phyloP scores from a whole-genome alignment of 805 yeast genomes.

The Wickerhamomyces strasburgensis region DNA sequence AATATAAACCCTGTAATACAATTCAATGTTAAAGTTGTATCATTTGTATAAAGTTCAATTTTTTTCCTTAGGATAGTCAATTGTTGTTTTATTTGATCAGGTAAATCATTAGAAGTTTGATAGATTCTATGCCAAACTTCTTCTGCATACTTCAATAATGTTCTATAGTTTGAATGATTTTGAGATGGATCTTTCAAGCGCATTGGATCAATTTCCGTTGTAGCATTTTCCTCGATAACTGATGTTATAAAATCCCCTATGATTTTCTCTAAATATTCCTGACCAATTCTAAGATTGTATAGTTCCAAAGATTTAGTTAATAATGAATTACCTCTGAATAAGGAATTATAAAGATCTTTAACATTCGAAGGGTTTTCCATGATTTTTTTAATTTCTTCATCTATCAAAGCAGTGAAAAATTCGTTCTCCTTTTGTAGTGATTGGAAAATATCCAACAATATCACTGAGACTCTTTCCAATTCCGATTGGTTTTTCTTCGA shows the following conservation, averaged over 20 bases:
- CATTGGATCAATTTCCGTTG: constrained; percentile 78
- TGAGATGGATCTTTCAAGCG: constrained; percentile 36
- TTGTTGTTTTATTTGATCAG: constrained; percentile 58
- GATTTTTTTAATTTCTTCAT: constrained; percentile 46
- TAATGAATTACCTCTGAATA: constrained; percentile 83
- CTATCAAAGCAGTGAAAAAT: constrained; percentile 70
- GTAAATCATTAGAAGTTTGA: constrained; percentile 68
- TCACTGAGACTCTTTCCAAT: constrained; percentile 50
- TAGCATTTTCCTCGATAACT: constrained; percentile 43
- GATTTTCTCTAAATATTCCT: constrained; percentile 66
- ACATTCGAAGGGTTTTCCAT: constrained; percentile 6
- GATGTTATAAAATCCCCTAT: constrained; percentile 64
- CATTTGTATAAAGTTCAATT: constrained; percentile 57
- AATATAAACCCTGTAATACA: constrained; percentile 82
- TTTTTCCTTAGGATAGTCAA: constrained; percentile 58
- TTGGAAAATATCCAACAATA: constrained; percentile 71
- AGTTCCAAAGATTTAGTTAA: constrained; percentile 78
- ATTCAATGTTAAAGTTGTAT: constrained; percentile 48
- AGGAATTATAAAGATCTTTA: constrained; percentile 47
- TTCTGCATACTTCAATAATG: constrained; percentile 46
- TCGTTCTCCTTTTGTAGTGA: constrained; percentile 60
- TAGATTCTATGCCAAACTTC: constrained; percentile 65
- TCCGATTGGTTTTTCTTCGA: constrained; percentile 29
- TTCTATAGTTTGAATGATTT: constrained; percentile 39
- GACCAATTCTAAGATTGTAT: constrained; percentile 72